Percentiles rank a stretch among this genome's conserved stretches.
Evolutionary conservation across 495 filamentous ascomycete genomes (phyloP).

Genomic region (Tuber borchii): DNA sequence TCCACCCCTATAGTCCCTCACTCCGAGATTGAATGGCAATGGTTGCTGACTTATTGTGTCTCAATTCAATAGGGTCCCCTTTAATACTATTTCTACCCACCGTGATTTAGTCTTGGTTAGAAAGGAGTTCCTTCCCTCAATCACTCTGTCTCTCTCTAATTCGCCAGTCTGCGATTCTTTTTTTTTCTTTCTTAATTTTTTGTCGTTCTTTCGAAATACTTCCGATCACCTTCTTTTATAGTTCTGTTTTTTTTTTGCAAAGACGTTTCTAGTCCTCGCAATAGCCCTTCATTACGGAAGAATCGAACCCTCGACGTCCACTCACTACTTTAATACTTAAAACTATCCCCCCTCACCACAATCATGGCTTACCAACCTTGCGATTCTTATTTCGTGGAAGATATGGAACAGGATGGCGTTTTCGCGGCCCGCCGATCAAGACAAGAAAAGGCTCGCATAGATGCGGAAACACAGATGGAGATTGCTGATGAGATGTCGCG

Average conservation of each 20-base stretch:
- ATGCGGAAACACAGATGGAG: constrained; percentile 42
- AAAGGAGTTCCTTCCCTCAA: constrained; percentile 31
- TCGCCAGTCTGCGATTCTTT: constrained; percentile 21
- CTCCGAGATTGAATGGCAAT: constrained; percentile 33
- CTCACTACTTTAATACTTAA: constrained; percentile 33
- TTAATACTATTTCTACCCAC: constrained; percentile 38
- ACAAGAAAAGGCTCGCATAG: constrained; percentile 39
- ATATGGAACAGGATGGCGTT: constrained; percentile 40
- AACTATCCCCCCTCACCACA: constrained; percentile 42
- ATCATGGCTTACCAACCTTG: constrained; percentile 74
- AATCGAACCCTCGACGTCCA: constrained; percentile 40
- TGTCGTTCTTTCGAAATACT: constrained; percentile 40
- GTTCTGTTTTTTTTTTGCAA: constrained; percentile 34
- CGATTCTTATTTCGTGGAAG: constrained; percentile 82
- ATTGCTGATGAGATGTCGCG: constrained; percentile 83
- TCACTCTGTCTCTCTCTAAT: constrained; percentile 40
- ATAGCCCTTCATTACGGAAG: constrained; percentile 41
- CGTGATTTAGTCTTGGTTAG: constrained; percentile 30
- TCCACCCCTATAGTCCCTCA: constrained; percentile 29
- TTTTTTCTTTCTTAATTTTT: constrained; percentile 33
- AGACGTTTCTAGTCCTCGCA: constrained; percentile 29
- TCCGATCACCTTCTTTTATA: constrained; percentile 39
- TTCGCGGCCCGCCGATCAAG: constrained; percentile 38
- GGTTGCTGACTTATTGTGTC: constrained; percentile 26
- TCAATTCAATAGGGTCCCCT: constrained; percentile 24